Conservation (phyloP, 257 asterid genomes). For the Mitragyna speciosa region DNA sequence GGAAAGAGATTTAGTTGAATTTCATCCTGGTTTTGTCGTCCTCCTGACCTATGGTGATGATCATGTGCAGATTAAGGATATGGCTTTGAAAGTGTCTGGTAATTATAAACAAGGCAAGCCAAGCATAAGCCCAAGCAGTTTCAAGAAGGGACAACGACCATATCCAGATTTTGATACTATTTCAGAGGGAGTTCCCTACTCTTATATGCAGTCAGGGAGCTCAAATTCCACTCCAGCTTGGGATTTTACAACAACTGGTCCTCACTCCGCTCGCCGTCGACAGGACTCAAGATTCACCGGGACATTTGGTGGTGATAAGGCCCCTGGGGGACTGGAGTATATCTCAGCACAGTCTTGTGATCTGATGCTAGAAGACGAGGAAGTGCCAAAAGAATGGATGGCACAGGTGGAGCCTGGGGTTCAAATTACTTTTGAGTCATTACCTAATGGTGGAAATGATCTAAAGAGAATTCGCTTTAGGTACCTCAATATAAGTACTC, state of each 20-base stretch:
- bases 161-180: constrained; percentile 66
- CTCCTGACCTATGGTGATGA: not conserved
- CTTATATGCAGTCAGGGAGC: constrained; percentile 60
- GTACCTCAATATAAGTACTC: constrained; percentile 24
- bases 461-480: constrained; percentile 88
- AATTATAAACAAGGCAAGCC: constrained; percentile 62
- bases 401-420: constrained; percentile 97
- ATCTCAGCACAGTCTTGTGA: constrained; percentile 48
- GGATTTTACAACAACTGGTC: constrained; percentile 56
- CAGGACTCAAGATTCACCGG: constrained; percentile 47
- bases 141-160: constrained; percentile 54
- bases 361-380: constrained; percentile 57
- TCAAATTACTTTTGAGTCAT: constrained; percentile 77
- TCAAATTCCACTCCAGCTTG: constrained; percentile 80
- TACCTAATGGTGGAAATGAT: constrained; percentile 82
- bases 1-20: not conserved
- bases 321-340: constrained; percentile 44
- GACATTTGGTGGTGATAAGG: constrained; percentile 31
- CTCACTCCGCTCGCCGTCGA: constrained; percentile 29
- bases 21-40: not conserved
- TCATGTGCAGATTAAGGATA: constrained; percentile 73
- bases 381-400: constrained; percentile 69
- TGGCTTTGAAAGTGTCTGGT: constrained; percentile 87
- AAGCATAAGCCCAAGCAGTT: constrained; percentile 40
- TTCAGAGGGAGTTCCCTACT: constrained; percentile 65